Base-by-base conservation (phyloP, 257 asterid genomes). In the Solanum rostratum region DNA sequence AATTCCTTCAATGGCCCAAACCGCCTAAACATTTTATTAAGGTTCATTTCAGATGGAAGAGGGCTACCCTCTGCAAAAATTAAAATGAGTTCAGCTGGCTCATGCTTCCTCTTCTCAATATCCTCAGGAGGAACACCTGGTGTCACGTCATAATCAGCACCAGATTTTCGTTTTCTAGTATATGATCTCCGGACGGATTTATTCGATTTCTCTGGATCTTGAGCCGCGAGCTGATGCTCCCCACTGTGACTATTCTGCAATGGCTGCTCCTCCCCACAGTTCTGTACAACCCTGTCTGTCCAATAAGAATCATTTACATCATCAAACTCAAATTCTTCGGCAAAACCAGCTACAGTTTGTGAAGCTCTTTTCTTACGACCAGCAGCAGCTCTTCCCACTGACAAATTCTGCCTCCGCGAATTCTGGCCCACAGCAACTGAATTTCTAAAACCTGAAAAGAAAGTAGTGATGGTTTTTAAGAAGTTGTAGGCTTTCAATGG, bases 1-100 rank as follows among this genome's bases (percentile, higher is more conserved):
- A 95, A 90, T 87, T 97, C 99, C 95, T 90, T 92, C 88, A 97
- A 78, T 10, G 97, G 88, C 83, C 99, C 98, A 87, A 97, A 97
- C 78, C 99, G 93, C 88, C 97, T 93, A 60, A 95, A 95, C 88
- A 91, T 95, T 89, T 93, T 95, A 84, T 94, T 97, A 39, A 97
- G 91, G 84, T 86, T 93, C 46, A 88, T 90, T 86, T 92, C 97
- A 2, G 98, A 93, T 6, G 99, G 99, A 66, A 94, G 88, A 81
- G 88, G 46, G 22, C 87, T 88, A 59, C 92, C 93, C 87, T 92
- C 95, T 2, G 88, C 88, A 85, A 97, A 97, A 80, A 88, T 93
- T 89, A 97, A 43, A 52, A 95, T 88, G 78, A 97, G 98, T 85
- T 95, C 98, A 1, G 98, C 97, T 2, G 99, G 99, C 45, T 91